Evolutionary conservation across 2,329 filamentous ascomycete genomes (phyloP).

Genomic region (Periconia macrospinosa): DNA sequence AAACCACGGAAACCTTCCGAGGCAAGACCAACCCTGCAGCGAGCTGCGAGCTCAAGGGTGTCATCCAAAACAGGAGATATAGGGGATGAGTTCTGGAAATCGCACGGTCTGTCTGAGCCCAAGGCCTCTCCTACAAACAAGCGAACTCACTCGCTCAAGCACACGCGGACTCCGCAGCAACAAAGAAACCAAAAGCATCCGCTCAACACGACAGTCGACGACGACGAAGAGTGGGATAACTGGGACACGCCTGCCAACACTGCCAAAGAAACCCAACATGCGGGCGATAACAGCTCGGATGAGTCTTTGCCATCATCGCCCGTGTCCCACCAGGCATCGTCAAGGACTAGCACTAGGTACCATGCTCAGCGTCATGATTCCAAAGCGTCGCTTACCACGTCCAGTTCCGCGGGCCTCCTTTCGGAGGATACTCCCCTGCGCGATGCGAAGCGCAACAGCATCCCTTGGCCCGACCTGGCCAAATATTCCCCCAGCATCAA

Average conservation of each 20-base stretch:
- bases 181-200: constrained; percentile 24
- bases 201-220: constrained; percentile 37
- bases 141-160: constrained; percentile 42
- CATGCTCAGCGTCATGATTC: constrained; percentile 43
- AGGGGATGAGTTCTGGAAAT: constrained; percentile 48
- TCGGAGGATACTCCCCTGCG: constrained; percentile 24
- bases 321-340: constrained; percentile 47
- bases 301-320: constrained; percentile 53
- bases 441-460: constrained; percentile 42
- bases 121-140: constrained; percentile 39
- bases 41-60: constrained; percentile 34
- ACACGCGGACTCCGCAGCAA: constrained; percentile 41
- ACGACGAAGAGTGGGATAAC: constrained; percentile 58
- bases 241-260: constrained; percentile 56
- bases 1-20: constrained; percentile 34
- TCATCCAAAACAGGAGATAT: constrained; percentile 36
- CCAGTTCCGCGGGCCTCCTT: constrained; percentile 28
- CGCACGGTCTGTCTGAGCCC: constrained; percentile 45
- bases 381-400: constrained; percentile 38
- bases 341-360: constrained; percentile 58
- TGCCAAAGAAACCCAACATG: constrained; percentile 31
- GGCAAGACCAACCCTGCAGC: constrained; percentile 32
- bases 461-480: constrained; percentile 71
- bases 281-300: constrained; percentile 46
- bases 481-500: constrained; percentile 77